phyloP scores from a whole-genome alignment of 2,329 filamentous ascomycete genomes.

The Metarhizium rileyi region DNA sequence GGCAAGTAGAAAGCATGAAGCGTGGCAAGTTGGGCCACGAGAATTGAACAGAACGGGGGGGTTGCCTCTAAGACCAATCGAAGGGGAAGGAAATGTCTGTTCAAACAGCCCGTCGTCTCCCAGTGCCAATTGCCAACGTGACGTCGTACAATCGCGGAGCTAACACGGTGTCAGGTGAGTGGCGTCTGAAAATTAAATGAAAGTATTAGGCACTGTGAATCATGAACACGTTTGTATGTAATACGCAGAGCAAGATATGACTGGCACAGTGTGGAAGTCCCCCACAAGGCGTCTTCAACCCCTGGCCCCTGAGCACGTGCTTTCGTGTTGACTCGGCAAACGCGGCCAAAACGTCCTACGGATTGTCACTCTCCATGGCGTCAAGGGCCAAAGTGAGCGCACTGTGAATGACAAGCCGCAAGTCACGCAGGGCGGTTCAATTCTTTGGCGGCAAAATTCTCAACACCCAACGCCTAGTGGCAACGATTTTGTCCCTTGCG shows the following conservation, averaged over 20 bases:
- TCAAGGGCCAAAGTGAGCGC: slow-evolving; percentile 9
- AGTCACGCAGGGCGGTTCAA: slow-evolving; percentile 7
- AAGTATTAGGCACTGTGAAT: slow-evolving; percentile 11
- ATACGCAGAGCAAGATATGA: neutral
- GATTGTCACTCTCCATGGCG: slow-evolving; percentile 7
- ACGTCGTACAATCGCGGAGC: slow-evolving; percentile 11
- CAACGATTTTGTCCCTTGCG: slow-evolving; percentile 13
- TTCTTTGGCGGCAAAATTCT: neutral
- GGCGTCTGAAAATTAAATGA: neutral
- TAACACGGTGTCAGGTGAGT: slow-evolving; percentile 27
- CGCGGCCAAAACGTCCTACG: slow-evolving; percentile 11
- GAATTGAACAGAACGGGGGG: neutral
- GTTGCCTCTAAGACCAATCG: neutral
- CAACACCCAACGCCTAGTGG: slow-evolving; percentile 13
- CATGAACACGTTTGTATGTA: slow-evolving; percentile 4
- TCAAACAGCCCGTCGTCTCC: slow-evolving; percentile 3
- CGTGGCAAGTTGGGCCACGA: neutral
- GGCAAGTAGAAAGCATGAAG: neutral
- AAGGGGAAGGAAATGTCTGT: neutral
- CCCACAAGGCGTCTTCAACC: slow-evolving; percentile 7
- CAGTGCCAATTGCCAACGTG: slow-evolving; percentile 13
- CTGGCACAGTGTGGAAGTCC: neutral
- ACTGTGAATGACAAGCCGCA: slow-evolving; percentile 20
- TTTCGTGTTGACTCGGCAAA: slow-evolving; percentile 22
- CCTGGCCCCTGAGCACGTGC: slow-evolving; percentile 17